These are phyloP conservation scores for Stachybotrys chartarum DNA, from an alignment of 2,329 filamentous ascomycete species.

Conservation along the genomic window DNA sequence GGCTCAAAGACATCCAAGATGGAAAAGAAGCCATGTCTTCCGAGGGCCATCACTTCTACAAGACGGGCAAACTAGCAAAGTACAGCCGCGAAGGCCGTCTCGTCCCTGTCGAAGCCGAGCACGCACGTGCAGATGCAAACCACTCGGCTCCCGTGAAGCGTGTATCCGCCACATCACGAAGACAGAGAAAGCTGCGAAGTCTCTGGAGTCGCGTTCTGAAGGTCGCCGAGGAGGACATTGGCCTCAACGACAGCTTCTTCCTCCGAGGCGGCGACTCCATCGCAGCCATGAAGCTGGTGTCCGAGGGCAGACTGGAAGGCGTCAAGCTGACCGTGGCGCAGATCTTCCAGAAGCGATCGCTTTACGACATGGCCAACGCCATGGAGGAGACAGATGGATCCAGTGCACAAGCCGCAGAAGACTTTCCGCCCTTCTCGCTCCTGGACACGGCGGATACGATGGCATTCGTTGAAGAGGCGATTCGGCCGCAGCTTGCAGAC, in stretches of 20 bases:
- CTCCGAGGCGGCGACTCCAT: constrained; percentile 54
- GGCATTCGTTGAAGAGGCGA: constrained; percentile 36
- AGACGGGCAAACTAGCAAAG: constrained; percentile 32
- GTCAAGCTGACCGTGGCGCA: constrained; percentile 45
- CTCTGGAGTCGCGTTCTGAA: constrained; percentile 42
- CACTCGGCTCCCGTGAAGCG: constrained; percentile 13
- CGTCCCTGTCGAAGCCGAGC: constrained; percentile 11
- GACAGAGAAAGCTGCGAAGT: constrained; percentile 34
- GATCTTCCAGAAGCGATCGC: constrained; percentile 42
- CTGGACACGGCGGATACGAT: constrained; percentile 32
- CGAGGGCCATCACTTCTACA: constrained; percentile 22
- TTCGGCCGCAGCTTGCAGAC: constrained; percentile 45
- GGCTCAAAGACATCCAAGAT: constrained; percentile 13
- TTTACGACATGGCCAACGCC: constrained; percentile 45
- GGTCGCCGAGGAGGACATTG: constrained; percentile 37
- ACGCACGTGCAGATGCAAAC: constrained; percentile 5
- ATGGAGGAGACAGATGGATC: constrained; percentile 28
- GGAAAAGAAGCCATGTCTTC: background rate
- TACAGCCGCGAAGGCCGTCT: constrained; percentile 23
- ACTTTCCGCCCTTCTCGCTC: constrained; percentile 42
- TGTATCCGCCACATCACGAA: constrained; percentile 30
- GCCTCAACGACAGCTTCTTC: constrained; percentile 53
- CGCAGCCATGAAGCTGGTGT: constrained; percentile 53
- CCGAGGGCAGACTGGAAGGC: constrained; percentile 40
- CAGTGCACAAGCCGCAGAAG: constrained; percentile 10